phyloP scores from a whole-genome alignment of 129 eudicot genomes.

The Flaveria bidentis region DNA sequence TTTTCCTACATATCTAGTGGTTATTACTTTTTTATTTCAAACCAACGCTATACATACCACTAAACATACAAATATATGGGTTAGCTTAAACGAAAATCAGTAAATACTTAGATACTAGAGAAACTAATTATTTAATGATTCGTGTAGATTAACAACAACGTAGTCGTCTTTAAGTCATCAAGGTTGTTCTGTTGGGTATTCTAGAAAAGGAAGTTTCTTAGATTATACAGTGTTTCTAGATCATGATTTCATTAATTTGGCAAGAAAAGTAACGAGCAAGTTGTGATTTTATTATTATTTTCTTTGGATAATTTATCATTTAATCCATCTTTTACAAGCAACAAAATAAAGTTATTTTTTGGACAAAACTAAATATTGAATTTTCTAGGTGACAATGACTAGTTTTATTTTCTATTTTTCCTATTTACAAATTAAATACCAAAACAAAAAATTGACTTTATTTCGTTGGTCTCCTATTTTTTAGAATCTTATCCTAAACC shows the following conservation, averaged over 20 bases:
- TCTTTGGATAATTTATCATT: neutral
- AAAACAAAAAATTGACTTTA: constrained; percentile 1
- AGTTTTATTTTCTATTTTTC: neutral
- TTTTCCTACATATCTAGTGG: too few species aligned
- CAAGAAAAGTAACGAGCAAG: constrained; percentile 23
- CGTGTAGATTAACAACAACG: too few species aligned
- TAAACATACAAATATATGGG: too few species aligned
- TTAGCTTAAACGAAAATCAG: too few species aligned
- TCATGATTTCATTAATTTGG: constrained; percentile 6
- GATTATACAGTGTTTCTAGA: neutral
- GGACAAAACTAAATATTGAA: neutral
- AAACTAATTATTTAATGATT: too few species aligned
- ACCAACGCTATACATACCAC: too few species aligned
- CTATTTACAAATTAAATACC: neutral
- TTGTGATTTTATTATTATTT: neutral
- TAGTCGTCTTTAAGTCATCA: neutral
- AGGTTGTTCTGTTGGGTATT: neutral
- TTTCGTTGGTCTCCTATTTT: constrained; percentile 15
- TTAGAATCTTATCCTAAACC: constrained; percentile 19
- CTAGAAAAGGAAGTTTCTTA: constrained; percentile 5
- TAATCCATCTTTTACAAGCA: constrained; percentile 10
- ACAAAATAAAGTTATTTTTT: neutral
- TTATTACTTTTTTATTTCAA: too few species aligned
- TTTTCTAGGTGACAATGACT: constrained; percentile 25
- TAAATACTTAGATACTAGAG: too few species aligned